Conservation (phyloP, 495 filamentous ascomycete genomes). For the Podospora australis region DNA sequence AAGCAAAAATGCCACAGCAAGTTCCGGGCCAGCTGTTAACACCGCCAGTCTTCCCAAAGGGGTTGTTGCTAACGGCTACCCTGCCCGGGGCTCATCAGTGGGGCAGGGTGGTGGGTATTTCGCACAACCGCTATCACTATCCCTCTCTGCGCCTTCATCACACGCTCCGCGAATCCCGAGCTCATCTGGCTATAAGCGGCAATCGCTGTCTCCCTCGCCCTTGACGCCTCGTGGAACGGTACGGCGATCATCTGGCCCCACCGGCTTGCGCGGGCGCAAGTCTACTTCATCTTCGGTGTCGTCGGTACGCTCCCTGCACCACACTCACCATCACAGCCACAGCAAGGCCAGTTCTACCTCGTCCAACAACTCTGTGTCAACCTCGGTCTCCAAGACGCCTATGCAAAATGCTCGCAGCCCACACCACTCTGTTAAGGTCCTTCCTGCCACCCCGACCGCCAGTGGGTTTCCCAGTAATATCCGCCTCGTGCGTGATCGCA, state of each 20-base stretch:
- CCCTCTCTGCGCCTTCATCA: slow-evolving; percentile 11
- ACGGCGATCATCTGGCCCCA: slow-evolving; percentile 57
- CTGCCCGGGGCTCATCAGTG: neutral
- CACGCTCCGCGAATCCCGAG: slow-evolving; percentile 34
- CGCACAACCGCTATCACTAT: slow-evolving; percentile 1
- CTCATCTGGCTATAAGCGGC: slow-evolving; percentile 59
- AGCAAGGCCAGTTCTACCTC: slow-evolving; percentile 93
- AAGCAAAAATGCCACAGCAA: slow-evolving; percentile 41
- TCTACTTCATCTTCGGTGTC: slow-evolving; percentile 95
- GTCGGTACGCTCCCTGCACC: slow-evolving; percentile 86
- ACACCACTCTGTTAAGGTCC: slow-evolving; percentile 85
- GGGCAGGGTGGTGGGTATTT: slow-evolving; percentile 3
- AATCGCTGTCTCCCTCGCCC: slow-evolving; percentile 83
- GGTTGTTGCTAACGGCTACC: slow-evolving; percentile 32
- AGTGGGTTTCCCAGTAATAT: slow-evolving; percentile 80
- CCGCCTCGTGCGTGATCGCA: slow-evolving; percentile 63
- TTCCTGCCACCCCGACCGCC: slow-evolving; percentile 82
- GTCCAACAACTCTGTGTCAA: slow-evolving; percentile 66
- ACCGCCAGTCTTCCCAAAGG: slow-evolving; percentile 30
- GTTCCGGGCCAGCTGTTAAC: slow-evolving; percentile 9
- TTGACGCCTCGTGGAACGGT: slow-evolving; percentile 82
- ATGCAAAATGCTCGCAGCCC: slow-evolving; percentile 61
- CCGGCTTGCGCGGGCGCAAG: slow-evolving; percentile 76
- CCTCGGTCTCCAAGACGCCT: slow-evolving; percentile 59
- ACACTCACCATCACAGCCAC: slow-evolving; percentile 78